Base-by-base conservation (phyloP, 495 filamentous ascomycete genomes). In the Staphylotrichum longicolle region DNA sequence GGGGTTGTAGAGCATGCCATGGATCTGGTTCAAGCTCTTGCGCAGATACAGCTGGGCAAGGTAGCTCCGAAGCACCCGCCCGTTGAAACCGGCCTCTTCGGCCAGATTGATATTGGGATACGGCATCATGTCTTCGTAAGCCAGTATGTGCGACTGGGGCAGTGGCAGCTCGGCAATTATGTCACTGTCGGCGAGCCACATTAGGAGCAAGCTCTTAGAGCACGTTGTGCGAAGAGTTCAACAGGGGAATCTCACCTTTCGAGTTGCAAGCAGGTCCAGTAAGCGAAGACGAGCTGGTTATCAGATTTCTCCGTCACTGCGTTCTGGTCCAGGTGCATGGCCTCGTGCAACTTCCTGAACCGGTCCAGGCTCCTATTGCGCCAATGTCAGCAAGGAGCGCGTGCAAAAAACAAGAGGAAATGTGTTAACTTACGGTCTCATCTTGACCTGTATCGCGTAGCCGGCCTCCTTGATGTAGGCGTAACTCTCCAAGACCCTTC, bases 241-340 rank as follows among this genome's bases (percentile, higher is more conserved):
- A 7, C n/a, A 41, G 27, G 15, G 33, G 15, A 10, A 35, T 20
- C 74, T 61, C 73, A 93, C 90, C 89, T 96, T 75, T 98, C 94
- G 27, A 98, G 80, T 65, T 97, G 94, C 65, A 96, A 76, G 69
- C 90, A 95, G 8, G 93, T 94, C 93, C 93, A 98, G 66, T 90
- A 96, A 7, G 91, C 90, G 64, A 94, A 87, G 40, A 88, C 78
- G 53, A 89, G 78, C 45, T 88, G 78, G 57, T 84, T 84, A 65
- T 84, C 81, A 45, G 64, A 52, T 53, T 68, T 71, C 52, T 77
- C 57, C 46, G 69, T 65, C 68, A 77, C 58, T 62, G 68, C 48
- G 47, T 72, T 50, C 15, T 69, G 34, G 11, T 54, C 42, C 27
- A 53, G 42, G 7, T 5, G 5, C 44, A 9, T n/a, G 30, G 51